Evolutionary conservation across 495 filamentous ascomycete species (phyloP), one percentile per base, ranked within the genome.

Genomic region (Xylaria telfairii): DNA sequence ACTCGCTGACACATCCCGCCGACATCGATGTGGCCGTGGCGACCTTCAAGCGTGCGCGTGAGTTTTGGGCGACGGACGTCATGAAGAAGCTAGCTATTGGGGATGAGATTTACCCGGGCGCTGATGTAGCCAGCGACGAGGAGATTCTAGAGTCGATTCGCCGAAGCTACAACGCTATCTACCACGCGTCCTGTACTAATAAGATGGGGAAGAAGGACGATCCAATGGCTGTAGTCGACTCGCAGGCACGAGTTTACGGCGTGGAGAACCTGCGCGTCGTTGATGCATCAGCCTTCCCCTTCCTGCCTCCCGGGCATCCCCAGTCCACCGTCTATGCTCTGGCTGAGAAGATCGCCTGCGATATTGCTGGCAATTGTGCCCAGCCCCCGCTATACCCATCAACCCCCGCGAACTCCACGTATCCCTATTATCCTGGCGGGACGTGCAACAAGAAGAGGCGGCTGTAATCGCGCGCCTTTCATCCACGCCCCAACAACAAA

Each of bases 21-120:
- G 90, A 92, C 70, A 72, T 77, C 15, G 87, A 87, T 53, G 73
- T 90, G 17, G 83, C 84, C 0, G 73, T 91, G 39, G 85, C 86
- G 0, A 86, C 82, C n/a, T 85, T 90, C 77, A 85, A 85, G 71
- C 83, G 87, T 7, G 77, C 81, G 2, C 85, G 90, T 0, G 49
- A 81, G 39, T 71, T 83, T 0, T 86, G 84, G 71, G 69, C 74
- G 1, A 81, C 80, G n/a, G 82, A 80, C 2, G 79, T 87, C 73
- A 69, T 80, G 21, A 69, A 64, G 26, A 79, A 85, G 0, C 77
- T 83, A 28, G 79, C 77, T 1, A 70, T 72, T 6, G 84, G 85
- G 49, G 78, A 73, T 2, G 84, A 90, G 70, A 71, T 83, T 28
- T 78, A 75, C 49, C 88, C 89, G 0, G 87, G 86, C 0, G 72